Evolutionary conservation across 2,329 filamentous ascomycete species (phyloP).

Genomic region (Sclerotinia glacialis): DNA sequence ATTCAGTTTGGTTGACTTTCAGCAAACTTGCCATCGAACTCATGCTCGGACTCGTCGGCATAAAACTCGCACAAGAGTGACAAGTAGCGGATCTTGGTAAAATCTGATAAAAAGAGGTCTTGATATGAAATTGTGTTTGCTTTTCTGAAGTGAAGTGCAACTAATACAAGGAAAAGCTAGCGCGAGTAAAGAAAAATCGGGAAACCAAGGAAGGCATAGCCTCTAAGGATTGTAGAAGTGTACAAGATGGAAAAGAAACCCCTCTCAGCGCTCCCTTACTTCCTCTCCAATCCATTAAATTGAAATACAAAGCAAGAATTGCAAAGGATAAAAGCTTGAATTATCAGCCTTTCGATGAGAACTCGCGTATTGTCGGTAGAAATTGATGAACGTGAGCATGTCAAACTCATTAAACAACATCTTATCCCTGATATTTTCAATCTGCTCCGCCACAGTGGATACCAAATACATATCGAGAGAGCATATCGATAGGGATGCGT

Average conservation of each 20-base stretch:
- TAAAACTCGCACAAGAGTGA: constrained; percentile 12
- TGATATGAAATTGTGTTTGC: constrained; percentile 4
- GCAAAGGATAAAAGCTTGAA: constrained; percentile 3
- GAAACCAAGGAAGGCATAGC: neutral
- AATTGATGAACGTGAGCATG: constrained; percentile 5
- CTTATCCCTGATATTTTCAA: constrained; percentile 22
- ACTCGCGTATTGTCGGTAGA: constrained; percentile 2
- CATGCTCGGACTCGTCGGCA: neutral
- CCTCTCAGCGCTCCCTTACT: neutral
- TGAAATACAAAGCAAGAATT: constrained; percentile 16
- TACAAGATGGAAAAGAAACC: neutral
- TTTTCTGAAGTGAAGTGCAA: constrained; percentile 13
- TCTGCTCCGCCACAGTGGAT: constrained; percentile 15
- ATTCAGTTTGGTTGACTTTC: constrained; percentile 3
- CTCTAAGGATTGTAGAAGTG: constrained; percentile 11
- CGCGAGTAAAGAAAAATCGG: neutral
- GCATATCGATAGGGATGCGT: constrained; percentile 11
- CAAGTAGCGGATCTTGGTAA: neutral
- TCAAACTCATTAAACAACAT: constrained; percentile 25
- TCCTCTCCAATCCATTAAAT: constrained; percentile 2
- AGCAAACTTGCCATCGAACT: constrained; percentile 15
- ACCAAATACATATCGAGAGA: constrained; percentile 20
- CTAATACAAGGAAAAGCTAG: constrained; percentile 12
- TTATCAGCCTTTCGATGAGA: constrained; percentile 11
- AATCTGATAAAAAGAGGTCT: neutral